Percentiles rank a stretch among this genome's conserved stretches.
Conservation (phyloP, 2,329 filamentous ascomycete genomes). For the Rachicladosporium sp. region DNA sequence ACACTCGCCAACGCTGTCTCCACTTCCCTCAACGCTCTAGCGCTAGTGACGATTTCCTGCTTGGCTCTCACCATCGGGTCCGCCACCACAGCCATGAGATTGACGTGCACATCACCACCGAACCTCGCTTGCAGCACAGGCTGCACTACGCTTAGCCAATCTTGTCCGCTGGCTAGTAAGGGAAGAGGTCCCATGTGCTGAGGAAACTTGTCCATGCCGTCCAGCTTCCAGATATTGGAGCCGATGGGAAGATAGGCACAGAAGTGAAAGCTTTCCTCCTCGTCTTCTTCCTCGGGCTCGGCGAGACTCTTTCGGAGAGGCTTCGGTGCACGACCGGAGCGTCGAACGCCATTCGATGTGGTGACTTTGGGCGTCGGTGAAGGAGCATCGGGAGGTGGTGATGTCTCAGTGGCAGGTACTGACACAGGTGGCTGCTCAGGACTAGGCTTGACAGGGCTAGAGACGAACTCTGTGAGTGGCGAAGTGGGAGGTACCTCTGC, state of each 20-base stretch:
- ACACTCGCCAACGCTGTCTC: conserved; percentile 28
- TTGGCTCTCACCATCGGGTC: conserved; percentile 46
- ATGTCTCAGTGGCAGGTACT: too few relatives aligned
- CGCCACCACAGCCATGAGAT: conserved; percentile 60
- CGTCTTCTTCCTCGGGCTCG: conserved; percentile 30
- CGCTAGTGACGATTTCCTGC: conserved; percentile 29
- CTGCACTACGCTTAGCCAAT: conserved; percentile 57
- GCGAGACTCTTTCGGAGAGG: conserved; percentile 31
- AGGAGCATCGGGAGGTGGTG: too few relatives aligned
- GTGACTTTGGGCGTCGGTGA: too few relatives aligned
- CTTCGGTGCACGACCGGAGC: conserved; percentile 10
- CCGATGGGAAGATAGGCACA: conserved; percentile 72
- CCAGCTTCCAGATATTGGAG: conserved; percentile 75
- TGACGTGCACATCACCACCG: conserved; percentile 60
- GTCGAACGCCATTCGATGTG: background rate
- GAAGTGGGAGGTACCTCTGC: too few relatives aligned
- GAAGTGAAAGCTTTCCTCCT: conserved; percentile 63
- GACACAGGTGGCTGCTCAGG: too few relatives aligned
- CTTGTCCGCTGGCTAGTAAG: conserved; percentile 26
- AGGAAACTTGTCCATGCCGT: conserved; percentile 66
- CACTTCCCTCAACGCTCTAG: conserved; percentile 31
- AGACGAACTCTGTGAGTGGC: too few relatives aligned
- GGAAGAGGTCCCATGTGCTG: conserved; percentile 43
- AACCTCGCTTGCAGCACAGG: conserved; percentile 58
- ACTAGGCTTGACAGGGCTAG: too few relatives aligned